These are phyloP conservation scores for Lobosporangium transversale DNA, from an alignment of 192 early-diverging fungal species.

Conservation along the genomic window DNA sequence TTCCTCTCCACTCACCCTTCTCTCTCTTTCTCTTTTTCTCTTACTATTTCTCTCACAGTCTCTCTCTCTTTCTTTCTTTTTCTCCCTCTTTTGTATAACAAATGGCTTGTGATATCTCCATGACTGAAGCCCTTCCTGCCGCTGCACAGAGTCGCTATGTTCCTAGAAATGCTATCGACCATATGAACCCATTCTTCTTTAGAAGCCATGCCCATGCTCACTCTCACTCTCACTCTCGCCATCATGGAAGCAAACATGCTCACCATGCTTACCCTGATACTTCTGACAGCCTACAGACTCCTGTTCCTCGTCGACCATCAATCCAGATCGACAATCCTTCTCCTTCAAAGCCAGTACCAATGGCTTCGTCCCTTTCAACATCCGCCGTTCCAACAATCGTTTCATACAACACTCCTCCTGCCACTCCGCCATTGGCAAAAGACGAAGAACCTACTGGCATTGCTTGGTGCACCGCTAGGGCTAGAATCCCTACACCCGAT, in stretches of 20 bases:
- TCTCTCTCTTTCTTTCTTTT: too few relatives aligned
- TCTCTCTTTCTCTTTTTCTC: not conserved
- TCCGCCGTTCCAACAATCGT: constrained; percentile 4
- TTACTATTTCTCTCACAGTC: not conserved
- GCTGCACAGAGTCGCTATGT: constrained; percentile 22
- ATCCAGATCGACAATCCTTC: constrained; percentile 11
- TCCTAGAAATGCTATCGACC: constrained; percentile 37
- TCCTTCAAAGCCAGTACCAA: not conserved
- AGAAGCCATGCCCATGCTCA: constrained; percentile 28
- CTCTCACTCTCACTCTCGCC: constrained; percentile 9
- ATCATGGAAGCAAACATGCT: constrained; percentile 8
- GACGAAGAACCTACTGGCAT: constrained; percentile 1
- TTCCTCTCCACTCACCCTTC: not conserved
- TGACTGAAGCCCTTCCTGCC: constrained; percentile 14
- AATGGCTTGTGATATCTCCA: constrained; percentile 19
- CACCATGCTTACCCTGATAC: constrained; percentile 8
- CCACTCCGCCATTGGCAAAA: constrained; percentile 41
- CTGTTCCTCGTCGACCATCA: constrained; percentile 34
- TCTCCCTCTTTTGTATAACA: not conserved
- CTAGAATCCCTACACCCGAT: constrained; percentile 81
- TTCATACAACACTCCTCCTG: constrained; percentile 44
- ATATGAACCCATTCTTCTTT: constrained; percentile 46
- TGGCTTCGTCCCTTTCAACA: not conserved
- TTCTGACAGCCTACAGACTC: constrained; percentile 12
- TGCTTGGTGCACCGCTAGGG: constrained; percentile 66